Conservation (phyloP, 345 rosid genomes). For the Sapria himalayana region DNA sequence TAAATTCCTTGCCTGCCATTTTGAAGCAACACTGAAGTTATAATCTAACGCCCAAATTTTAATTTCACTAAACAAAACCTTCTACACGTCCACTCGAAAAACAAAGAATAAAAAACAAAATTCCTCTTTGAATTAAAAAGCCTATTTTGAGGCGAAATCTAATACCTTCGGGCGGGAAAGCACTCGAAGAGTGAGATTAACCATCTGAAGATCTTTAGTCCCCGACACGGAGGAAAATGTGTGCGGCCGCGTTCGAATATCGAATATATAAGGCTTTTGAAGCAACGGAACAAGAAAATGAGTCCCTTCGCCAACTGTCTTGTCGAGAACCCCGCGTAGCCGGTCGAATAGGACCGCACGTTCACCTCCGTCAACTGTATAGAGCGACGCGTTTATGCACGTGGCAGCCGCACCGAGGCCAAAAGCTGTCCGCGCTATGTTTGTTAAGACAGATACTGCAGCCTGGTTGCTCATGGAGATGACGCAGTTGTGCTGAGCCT, state of each 20-base stretch:
- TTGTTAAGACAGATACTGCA: conserved; percentile 49
- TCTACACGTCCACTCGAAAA: background rate
- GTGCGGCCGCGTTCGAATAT: conserved; percentile 79
- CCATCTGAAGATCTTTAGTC: conserved; percentile 98
- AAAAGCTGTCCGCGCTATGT: conserved; percentile 55
- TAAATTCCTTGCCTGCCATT: too few species aligned
- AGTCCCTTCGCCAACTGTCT: conserved; percentile 74
- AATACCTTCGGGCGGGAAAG: conserved; percentile 81
- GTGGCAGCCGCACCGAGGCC: conserved; percentile 61
- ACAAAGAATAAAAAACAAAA: conserved; percentile 3
- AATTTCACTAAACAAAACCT: too few species aligned
- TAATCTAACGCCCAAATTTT: too few species aligned
- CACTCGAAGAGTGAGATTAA: conserved; percentile 87
- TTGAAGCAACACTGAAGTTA: too few species aligned
- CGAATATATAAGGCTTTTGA: conserved; percentile 69
- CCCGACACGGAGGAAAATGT: conserved; percentile 91
- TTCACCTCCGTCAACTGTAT: conserved; percentile 93
- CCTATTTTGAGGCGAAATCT: too few species aligned
- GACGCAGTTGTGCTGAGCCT: too few species aligned
- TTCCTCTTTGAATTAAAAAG: too few species aligned
- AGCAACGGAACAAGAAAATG: conserved; percentile 83
- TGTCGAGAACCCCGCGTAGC: conserved; percentile 66
- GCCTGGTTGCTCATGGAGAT: conserved; percentile 62
- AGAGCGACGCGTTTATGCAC: conserved; percentile 46
- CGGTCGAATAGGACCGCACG: conserved; percentile 93